A percentile compares a stretch with the other conserved stretches of the same genome.
phyloP scores from a whole-genome alignment of 805 yeast genomes.

The Barnettozyma populi region DNA sequence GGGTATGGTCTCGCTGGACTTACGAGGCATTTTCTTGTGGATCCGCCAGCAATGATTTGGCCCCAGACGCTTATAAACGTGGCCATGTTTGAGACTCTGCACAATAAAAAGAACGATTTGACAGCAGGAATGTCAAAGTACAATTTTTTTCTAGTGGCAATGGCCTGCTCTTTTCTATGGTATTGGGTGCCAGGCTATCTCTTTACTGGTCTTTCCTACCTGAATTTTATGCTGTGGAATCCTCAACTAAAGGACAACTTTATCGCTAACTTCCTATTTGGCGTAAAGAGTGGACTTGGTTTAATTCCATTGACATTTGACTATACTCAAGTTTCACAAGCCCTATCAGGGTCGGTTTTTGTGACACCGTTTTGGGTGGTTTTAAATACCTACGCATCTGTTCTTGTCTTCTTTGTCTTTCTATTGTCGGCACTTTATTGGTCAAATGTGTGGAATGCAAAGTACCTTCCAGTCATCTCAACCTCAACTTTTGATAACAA shows the following conservation, averaged over 20 bases:
- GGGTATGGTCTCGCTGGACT: constrained; percentile 67
- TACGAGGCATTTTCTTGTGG: constrained; percentile 50
- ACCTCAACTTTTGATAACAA: constrained; percentile 45
- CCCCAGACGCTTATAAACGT: constrained; percentile 55
- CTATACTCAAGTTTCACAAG: constrained; percentile 46
- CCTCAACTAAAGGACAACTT: constrained; percentile 40
- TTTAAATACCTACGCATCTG: constrained; percentile 37
- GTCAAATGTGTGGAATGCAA: constrained; percentile 52
- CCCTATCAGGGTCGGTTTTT: constrained; percentile 50
- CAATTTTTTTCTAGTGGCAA: constrained; percentile 40
- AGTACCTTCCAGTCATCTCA: constrained; percentile 53
- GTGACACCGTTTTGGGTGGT: constrained; percentile 44
- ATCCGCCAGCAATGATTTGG: constrained; percentile 60
- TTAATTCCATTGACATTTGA: constrained; percentile 50
- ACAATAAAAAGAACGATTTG: constrained; percentile 26
- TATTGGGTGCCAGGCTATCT: constrained; percentile 66
- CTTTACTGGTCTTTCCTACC: constrained; percentile 54
- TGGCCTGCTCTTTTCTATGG: constrained; percentile 44
- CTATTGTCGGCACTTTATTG: constrained; percentile 45
- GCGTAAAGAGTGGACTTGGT: constrained; percentile 52
- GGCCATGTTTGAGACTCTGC: constrained; percentile 51
- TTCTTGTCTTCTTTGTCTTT: constrained; percentile 46
- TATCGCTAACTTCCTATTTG: constrained; percentile 56
- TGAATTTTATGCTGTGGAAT: constrained; percentile 40
- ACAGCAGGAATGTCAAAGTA: constrained; percentile 52